Conservation (phyloP, 768 basidiomycete species). For the Lactifluus pinguis region DNA sequence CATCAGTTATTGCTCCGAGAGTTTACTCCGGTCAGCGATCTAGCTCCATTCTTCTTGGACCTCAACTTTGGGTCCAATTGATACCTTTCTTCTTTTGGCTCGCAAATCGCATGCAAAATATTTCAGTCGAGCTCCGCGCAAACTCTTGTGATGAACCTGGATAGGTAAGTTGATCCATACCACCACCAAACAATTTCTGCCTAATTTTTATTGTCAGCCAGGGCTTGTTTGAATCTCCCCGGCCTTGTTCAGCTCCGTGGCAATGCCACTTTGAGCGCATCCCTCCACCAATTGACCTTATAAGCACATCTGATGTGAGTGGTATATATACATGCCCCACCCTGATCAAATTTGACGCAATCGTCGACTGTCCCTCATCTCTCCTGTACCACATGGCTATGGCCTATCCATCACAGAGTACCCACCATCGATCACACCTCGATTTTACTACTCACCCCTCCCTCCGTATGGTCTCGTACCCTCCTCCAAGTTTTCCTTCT, state of each 20-base stretch:
- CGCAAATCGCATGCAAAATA: conserved; percentile 7
- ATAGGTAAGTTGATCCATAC: conserved; percentile 11
- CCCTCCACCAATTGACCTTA: conserved; percentile 3
- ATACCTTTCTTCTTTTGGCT: neutral
- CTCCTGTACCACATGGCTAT: conserved; percentile 8
- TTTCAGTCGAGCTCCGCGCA: neutral
- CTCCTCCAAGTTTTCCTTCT: neutral
- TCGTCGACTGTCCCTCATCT: neutral
- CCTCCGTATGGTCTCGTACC: conserved; percentile 8
- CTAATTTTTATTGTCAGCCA: conserved; percentile 15
- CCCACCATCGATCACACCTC: conserved; percentile 10
- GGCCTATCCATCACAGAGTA: conserved; percentile 10
- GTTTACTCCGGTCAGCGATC: conserved; percentile 7
- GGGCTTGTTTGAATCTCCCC: conserved; percentile 10
- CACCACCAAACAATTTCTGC: conserved; percentile 18
- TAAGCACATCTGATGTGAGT: conserved; percentile 7
- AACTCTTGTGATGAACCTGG: conserved; percentile 9
- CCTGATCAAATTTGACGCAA: neutral
- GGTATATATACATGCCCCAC: conserved; percentile 17
- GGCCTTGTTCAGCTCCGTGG: conserved; percentile 8
- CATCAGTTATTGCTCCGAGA: conserved; percentile 1
- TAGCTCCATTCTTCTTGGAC: conserved; percentile 13
- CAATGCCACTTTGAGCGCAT: conserved; percentile 8
- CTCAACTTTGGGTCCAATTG: conserved; percentile 1
- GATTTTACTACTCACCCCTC: conserved; percentile 16